Percentiles rank a stretch among this genome's conserved stretches.
Conservation (phyloP, 495 filamentous ascomycete species). For the Neurospora sublineolata region DNA sequence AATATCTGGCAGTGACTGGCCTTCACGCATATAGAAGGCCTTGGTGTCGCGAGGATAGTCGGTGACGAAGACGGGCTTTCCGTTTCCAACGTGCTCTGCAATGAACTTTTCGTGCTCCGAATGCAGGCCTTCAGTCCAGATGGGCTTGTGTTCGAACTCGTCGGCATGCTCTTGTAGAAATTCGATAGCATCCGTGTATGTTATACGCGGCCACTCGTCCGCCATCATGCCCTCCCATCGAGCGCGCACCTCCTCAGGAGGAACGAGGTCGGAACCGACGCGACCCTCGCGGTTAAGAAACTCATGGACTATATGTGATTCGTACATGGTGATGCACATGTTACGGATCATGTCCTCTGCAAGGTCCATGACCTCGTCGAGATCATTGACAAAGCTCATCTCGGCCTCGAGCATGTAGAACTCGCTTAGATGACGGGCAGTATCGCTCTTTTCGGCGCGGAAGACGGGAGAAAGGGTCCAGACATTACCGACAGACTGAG, state of each 20-base stretch:
- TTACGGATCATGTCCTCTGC: constrained; percentile 66
- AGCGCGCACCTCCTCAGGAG: constrained; percentile 38
- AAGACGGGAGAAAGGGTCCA: constrained; percentile 94
- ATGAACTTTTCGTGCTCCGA: constrained; percentile 90
- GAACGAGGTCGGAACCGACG: constrained; percentile 21
- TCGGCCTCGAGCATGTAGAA: constrained; percentile 99
- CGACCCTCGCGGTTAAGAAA: constrained; percentile 24
- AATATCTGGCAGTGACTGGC: constrained; percentile 13
- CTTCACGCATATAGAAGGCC: constrained; percentile 90
- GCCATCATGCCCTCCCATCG: constrained; percentile 60
- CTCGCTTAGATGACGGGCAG: constrained; percentile 85
- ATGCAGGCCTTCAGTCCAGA: constrained; percentile 66
- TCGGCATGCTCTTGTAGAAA: constrained; percentile 51
- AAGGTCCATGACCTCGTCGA: constrained; percentile 60
- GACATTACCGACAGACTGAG: constrained; percentile 77
- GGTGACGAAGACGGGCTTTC: constrained; percentile 77
- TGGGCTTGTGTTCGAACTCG: constrained; percentile 53
- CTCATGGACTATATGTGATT: constrained; percentile 50
- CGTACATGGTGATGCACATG: constrained; percentile 43
- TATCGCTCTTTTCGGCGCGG: constrained; percentile 88
- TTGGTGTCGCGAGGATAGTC: constrained; percentile 80
- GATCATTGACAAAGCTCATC: constrained; percentile 59
- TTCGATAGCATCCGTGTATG: constrained; percentile 68
- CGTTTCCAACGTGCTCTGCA: constrained; percentile 55
- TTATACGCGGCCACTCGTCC: constrained; percentile 67